phyloP scores from a whole-genome alignment of 495 filamentous ascomycete species.

The Letharia lupina region DNA sequence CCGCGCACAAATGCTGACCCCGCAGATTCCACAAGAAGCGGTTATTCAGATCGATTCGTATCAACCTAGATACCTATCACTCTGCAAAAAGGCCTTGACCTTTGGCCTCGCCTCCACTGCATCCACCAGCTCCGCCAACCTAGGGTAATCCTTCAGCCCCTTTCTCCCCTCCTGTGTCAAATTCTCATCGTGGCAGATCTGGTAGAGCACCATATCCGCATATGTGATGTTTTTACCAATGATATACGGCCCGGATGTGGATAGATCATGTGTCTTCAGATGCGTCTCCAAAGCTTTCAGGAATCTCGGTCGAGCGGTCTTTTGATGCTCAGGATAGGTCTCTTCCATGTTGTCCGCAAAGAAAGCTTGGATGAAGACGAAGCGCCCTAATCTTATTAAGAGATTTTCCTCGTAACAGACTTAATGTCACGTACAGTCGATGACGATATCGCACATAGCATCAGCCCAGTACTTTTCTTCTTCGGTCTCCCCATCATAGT shows the following conservation, averaged over 20 bases:
- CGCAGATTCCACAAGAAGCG: neutral
- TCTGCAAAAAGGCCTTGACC: constrained; percentile 27
- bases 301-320: constrained; percentile 17
- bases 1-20: too few relatives aligned
- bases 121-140: constrained; percentile 28
- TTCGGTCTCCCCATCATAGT: constrained; percentile 35
- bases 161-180: constrained; percentile 26
- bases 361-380: constrained; percentile 28
- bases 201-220: constrained; percentile 30
- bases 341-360: constrained; percentile 21
- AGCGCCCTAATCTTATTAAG: constrained; percentile 20
- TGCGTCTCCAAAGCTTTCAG: constrained; percentile 25
- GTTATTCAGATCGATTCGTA: neutral
- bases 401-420: neutral
- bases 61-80: constrained; percentile 27
- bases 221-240: constrained; percentile 25
- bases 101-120: constrained; percentile 26
- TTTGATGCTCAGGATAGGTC: constrained; percentile 24
- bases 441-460: constrained; percentile 37
- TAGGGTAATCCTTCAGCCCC: constrained; percentile 29
- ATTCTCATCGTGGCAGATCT: constrained; percentile 28
- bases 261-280: constrained; percentile 21
- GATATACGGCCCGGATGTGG: constrained; percentile 24
- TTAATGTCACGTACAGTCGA: constrained; percentile 28
- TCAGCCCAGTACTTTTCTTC: constrained; percentile 38